A percentile compares a stretch with the other conserved stretches of the same genome.
Conservation (phyloP, 192 early-diverging fungal species). For the Allomyces arbusculus region DNA sequence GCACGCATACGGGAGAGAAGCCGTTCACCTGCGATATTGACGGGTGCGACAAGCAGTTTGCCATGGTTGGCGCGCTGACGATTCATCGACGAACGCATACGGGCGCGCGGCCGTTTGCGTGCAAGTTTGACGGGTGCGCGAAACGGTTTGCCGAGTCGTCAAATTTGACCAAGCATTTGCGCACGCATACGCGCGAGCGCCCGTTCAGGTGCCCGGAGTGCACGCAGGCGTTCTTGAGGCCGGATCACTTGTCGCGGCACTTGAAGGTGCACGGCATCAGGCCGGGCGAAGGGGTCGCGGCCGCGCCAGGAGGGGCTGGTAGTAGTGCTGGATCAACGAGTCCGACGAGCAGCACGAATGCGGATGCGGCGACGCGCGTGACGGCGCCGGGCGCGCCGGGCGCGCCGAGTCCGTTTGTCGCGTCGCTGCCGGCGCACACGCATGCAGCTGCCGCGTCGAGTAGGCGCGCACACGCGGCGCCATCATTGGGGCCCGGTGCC, state of each 20-base stretch:
- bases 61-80: constrained; percentile 43
- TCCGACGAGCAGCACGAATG: no score
- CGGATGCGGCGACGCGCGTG: no score
- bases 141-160: constrained; percentile 33
- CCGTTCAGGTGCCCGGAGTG: constrained; percentile 39
- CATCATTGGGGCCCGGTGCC: no score
- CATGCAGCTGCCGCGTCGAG: no score
- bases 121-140: constrained; percentile 26
- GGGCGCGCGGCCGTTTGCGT: constrained; percentile 29
- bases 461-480: no score
- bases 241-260: constrained; percentile 22
- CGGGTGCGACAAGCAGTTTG: constrained; percentile 43
- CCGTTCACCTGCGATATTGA: constrained; percentile 44
- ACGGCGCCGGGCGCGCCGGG: no score
- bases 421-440: no score
- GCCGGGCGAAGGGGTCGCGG: constrained; percentile 10
- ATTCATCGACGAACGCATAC: constrained; percentile 50
- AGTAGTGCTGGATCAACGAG: no score
- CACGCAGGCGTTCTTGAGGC: constrained; percentile 24
- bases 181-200: constrained; percentile 43
- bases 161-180: constrained; percentile 30
- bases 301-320: no score
- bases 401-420: no score
- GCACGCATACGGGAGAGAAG: constrained; percentile 56
- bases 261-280: constrained; percentile 11